Evolutionary conservation across 1,284 basidiomycete genomes (phyloP).

Genomic region (Tilletia setariae): DNA sequence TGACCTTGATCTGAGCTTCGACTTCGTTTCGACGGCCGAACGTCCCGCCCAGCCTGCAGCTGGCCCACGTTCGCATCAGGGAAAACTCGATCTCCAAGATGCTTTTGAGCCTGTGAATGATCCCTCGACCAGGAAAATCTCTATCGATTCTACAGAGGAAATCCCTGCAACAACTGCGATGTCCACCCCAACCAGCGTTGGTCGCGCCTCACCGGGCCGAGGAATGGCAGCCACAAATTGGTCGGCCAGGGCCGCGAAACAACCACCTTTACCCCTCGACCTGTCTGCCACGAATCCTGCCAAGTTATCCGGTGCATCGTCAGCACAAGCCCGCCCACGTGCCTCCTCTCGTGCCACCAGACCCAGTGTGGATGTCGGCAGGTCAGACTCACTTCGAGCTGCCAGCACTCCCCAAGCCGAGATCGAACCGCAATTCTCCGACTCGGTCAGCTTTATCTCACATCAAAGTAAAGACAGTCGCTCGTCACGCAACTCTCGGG

Average conservation of each 20-base stretch:
- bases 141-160: neutral
- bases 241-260: neutral
- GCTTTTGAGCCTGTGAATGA: neutral
- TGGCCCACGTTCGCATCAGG: neutral
- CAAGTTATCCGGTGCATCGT: neutral
- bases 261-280: neutral
- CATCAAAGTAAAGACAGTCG: constrained; percentile 1
- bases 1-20: constrained; percentile 15
- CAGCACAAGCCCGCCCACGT: neutral
- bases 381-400: too few relatives aligned
- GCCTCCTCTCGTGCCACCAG: too few relatives aligned
- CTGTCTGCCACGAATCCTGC: constrained; percentile 9
- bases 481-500: constrained; percentile 4
- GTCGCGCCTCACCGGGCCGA: neutral
- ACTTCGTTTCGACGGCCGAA: constrained; percentile 6
- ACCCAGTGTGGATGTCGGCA: too few relatives aligned
- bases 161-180: neutral
- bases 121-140: neutral
- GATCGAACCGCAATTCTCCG: neutral
- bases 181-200: neutral
- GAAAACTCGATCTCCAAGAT: neutral
- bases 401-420: neutral
- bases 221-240: constrained; percentile 9
- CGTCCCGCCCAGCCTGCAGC: neutral
- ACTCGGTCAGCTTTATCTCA: constrained; percentile 7